Evolutionary conservation across 1,139 yeast species (phyloP), one percentile per base, ranked within the genome.

Genomic region (Hyphopichia burtonii): DNA sequence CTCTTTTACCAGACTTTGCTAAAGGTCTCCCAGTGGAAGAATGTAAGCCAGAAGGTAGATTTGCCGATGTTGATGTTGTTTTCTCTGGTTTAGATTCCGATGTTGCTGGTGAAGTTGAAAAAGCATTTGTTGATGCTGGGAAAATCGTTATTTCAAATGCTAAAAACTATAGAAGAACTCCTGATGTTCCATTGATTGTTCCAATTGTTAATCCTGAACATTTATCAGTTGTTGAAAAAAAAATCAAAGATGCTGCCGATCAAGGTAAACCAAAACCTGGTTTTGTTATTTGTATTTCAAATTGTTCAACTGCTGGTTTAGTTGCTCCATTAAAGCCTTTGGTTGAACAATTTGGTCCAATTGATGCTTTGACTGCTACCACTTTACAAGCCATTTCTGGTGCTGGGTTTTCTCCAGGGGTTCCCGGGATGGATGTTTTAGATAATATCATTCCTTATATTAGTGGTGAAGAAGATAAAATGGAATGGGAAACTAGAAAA

Each of bases 371-470:
- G 55, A 84, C 96, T 28, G 82, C 96, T 41, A 90, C 98, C 44
- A 93, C 99, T 15, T 68, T 93, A 66, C 99, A 93, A 66, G 99
- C 99, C 36, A 88, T 93, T 50, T 90, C 98, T 8, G 99, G 99
- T 53, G 99, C 96, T 22, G 99, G 99, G 2, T 93, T 88, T 66
- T 87, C 96, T 12, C 99, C 99, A 37, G 99, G 99, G 63, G 96
- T 91, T 41, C 82, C 96, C 22, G 94, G 96, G 47, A 91, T 93
- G 68, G 98, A 93, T 61, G 83, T 93, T 41, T 76, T 93, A 57
- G 99, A 93, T 69, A 93, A 93, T 70, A 78, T 93, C 53, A 89
- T 93, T 43, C 99, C 99, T 38, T 91, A 73, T 74, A 93, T 93
- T 58, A 78, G 93, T 48, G 97, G 99, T 39, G 99, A 93, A 69